These are phyloP conservation scores for Globisporangium paroecandrum DNA, from an alignment of 352 stramenopile species.

Conservation along the genomic window DNA sequence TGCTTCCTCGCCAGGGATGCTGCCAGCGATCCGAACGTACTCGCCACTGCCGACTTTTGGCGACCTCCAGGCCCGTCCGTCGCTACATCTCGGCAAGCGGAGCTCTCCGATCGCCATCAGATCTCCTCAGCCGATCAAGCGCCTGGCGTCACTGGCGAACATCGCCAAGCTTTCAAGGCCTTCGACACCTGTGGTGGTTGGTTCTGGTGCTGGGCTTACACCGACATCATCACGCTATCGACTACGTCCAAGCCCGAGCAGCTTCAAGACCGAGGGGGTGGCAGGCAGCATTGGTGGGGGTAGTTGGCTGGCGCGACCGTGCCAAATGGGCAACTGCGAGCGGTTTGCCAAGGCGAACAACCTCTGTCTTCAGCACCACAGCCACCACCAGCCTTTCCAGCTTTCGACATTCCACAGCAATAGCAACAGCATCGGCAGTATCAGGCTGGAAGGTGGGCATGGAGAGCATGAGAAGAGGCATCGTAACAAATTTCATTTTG, in stretches of 20 bases:
- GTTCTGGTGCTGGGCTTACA: neutral
- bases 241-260: neutral
- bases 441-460: neutral
- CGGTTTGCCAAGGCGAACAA: neutral
- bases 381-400: neutral
- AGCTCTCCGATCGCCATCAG: slow-evolving; percentile 1
- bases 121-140: slow-evolving; percentile 19
- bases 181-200: slow-evolving; percentile 1
- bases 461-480: neutral
- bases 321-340: neutral
- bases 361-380: neutral
- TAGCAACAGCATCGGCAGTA: neutral
- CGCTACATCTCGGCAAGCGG: slow-evolving; percentile 9
- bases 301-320: slow-evolving; percentile 1
- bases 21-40: slow-evolving; percentile 13
- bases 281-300: neutral
- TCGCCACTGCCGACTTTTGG: slow-evolving; percentile 11
- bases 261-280: neutral
- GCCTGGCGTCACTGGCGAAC: slow-evolving; percentile 17
- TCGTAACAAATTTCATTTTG: neutral
- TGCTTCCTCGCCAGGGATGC: slow-evolving; percentile 1
- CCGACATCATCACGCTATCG: neutral
- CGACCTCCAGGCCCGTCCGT: slow-evolving; percentile 6
- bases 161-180: slow-evolving; percentile 16
- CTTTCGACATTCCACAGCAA: neutral